A percentile compares a stretch with the other conserved stretches of the same genome.
Evolutionary conservation across 2,329 filamentous ascomycete species (phyloP).

Genomic region (Xylariales sp.): DNA sequence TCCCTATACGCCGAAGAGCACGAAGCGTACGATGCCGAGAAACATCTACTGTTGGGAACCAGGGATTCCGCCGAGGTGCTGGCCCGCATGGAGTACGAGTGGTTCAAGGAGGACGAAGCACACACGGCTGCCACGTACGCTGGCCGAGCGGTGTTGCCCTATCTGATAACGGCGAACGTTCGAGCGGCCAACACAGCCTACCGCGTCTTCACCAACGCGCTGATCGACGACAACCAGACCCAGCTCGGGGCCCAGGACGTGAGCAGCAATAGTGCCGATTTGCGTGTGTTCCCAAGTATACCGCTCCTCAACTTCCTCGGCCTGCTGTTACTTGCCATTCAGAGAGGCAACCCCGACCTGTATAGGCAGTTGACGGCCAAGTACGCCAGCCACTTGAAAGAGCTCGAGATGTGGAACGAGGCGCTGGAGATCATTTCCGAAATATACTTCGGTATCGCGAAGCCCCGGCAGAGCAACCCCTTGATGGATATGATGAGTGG

Average conservation of each 20-base stretch:
- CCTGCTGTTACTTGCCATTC: constrained; percentile 83
- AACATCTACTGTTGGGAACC: constrained; percentile 88
- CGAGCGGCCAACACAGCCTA: constrained; percentile 88
- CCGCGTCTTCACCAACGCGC: constrained; percentile 76
- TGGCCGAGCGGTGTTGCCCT: constrained; percentile 88
- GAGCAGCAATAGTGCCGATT: constrained; percentile 76
- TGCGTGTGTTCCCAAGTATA: constrained; percentile 86
- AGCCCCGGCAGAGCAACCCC: constrained; percentile 89
- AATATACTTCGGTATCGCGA: constrained; percentile 94
- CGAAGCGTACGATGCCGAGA: constrained; percentile 92
- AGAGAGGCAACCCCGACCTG: constrained; percentile 80
- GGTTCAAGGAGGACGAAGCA: constrained; percentile 90
- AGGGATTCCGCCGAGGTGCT: constrained; percentile 86
- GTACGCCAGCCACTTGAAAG: constrained; percentile 82
- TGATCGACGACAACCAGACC: constrained; percentile 65
- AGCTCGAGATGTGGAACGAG: constrained; percentile 82
- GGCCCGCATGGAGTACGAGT: constrained; percentile 86
- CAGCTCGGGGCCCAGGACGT: constrained; percentile 83
- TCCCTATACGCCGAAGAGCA: constrained; percentile 91
- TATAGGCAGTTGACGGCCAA: constrained; percentile 85
- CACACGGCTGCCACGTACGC: constrained; percentile 89
- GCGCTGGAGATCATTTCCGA: constrained; percentile 88
- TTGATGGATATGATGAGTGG: constrained; percentile 98
- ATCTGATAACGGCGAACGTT: constrained; percentile 89
- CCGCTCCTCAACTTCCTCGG: constrained; percentile 96